Conservation (phyloP, 768 basidiomycete genomes). For the Pleurotus platypus region DNA sequence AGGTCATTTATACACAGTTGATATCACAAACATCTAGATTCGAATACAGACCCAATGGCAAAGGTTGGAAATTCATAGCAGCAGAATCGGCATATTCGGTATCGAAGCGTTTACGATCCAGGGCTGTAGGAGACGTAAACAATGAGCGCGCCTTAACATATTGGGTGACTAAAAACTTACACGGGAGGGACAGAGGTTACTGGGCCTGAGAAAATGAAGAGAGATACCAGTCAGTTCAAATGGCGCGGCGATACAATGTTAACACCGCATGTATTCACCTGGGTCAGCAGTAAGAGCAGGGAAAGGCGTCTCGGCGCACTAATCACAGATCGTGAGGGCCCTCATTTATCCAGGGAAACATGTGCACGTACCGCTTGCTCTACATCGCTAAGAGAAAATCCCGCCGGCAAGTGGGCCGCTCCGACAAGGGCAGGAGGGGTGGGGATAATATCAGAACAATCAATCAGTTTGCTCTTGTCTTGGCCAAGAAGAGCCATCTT, state of each 20-base stretch:
- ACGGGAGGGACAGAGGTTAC: slow-evolving; percentile 26
- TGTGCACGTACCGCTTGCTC: slow-evolving; percentile 22
- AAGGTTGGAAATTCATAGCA: no score
- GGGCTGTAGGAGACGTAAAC: no score
- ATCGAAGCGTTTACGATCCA: no score
- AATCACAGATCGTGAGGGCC: slow-evolving; percentile 13
- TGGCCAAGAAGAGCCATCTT: slow-evolving; percentile 42
- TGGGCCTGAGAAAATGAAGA: slow-evolving; percentile 12
- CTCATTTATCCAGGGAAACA: slow-evolving; percentile 12
- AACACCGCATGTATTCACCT: slow-evolving; percentile 12
- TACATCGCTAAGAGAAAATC: slow-evolving; percentile 20
- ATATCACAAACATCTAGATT: no score
- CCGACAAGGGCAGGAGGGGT: slow-evolving; percentile 22
- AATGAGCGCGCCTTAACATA: no score
- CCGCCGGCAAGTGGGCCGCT: slow-evolving; percentile 29
- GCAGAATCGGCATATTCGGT: no score
- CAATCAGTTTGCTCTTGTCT: slow-evolving; percentile 28
- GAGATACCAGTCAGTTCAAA: not conserved
- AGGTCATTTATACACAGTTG: no score
- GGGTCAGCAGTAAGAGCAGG: slow-evolving; percentile 27
- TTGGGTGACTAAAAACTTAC: slow-evolving; percentile 16
- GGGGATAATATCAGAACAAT: slow-evolving; percentile 45
- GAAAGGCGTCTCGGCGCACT: slow-evolving; percentile 32
- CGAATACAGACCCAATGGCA: no score
- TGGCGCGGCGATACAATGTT: not conserved